Base-by-base conservation (phyloP, 2,329 filamentous ascomycete species). In the Boeremia exigua region DNA sequence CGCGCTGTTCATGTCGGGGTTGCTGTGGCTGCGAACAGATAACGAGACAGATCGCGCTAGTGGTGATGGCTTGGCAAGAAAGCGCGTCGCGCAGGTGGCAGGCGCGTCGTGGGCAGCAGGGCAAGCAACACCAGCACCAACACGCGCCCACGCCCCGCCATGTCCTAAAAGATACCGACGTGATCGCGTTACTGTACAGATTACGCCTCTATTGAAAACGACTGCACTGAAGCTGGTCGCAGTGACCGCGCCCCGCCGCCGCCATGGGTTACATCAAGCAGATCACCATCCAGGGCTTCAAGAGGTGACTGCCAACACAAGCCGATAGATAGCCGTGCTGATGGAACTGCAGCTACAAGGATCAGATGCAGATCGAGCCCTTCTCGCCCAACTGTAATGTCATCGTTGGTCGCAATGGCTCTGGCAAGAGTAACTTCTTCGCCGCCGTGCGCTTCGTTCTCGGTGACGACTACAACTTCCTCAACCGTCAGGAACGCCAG, bases 271-370 rank as follows among this genome's bases (percentile, higher is more conserved):
- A 96, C 82, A 97, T 99, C 85, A 99, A 99, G 79, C 95, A 99
- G 82, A 97, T 98, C 77, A 98, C 97, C 78, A 98, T 99, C 75
- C 95, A 99, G 78, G 95, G 95, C 87, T 99, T 99, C 81, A 99
- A 99, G 81, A 97, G 92, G 92, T 96, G 78, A 66, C 78, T 53
- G 30, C 17, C 12, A 9, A 15, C 12, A 30, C n/a, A 11, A 9
- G 6, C 8, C 36, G 6, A 12, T 2, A 8, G 15, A 12, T 28
- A n/a, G 3, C 8, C 5, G n/a, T 23, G 54, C 59, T 63, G 59
- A 68, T 30, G 34, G 42, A 19, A 39, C 61, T 40, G 52, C 69
- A 96, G 93, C 84, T 99, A 99, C 86, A 99, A 99, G 84, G 94
- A 99, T 74, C 96, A 99, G 77, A 98, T 92, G 48, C 91, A 97